A percentile compares a stretch with the other conserved stretches of the same genome.
Evolutionary conservation across 768 basidiomycete genomes (phyloP).

Genomic region (Russula virescens): DNA sequence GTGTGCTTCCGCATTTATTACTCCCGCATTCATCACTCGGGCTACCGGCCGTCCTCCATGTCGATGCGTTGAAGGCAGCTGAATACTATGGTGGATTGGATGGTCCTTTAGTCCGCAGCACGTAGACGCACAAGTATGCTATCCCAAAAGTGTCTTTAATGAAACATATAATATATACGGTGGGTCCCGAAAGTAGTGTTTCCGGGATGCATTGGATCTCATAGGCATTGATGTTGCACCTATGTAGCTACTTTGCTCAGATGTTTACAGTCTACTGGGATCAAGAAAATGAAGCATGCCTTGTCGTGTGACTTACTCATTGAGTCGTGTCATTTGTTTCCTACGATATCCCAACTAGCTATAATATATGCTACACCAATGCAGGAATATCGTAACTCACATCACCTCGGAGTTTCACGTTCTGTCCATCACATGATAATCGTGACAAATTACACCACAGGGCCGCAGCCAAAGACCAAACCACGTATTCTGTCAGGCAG

Average conservation of each 20-base stretch:
- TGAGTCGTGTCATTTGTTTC: not conserved
- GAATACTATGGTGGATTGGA: constrained; percentile 46
- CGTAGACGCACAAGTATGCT: constrained; percentile 6
- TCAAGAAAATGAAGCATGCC: not conserved
- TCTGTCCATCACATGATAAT: too few relatives aligned
- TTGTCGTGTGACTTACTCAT: not conserved
- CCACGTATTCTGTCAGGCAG: too few relatives aligned
- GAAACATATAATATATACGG: constrained; percentile 2
- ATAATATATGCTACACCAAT: too few relatives aligned
- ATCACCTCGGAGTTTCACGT: too few relatives aligned
- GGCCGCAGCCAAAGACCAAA: too few relatives aligned
- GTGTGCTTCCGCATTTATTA: constrained; percentile 36
- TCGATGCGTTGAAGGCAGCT: constrained; percentile 40
- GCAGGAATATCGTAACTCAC: too few relatives aligned
- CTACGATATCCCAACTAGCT: too few relatives aligned
- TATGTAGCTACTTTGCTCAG: not conserved
- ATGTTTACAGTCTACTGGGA: not conserved
- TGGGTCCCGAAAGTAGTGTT: not conserved
- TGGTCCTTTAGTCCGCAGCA: constrained; percentile 9
- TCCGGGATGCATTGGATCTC: not conserved
- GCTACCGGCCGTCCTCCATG: constrained; percentile 41
- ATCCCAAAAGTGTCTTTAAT: constrained; percentile 5
- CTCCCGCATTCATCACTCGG: constrained; percentile 28
- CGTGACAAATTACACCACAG: too few relatives aligned
- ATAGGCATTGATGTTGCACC: not conserved